phyloP scores from a whole-genome alignment of 2,329 filamentous ascomycete species.

The Xylaria sp. region DNA sequence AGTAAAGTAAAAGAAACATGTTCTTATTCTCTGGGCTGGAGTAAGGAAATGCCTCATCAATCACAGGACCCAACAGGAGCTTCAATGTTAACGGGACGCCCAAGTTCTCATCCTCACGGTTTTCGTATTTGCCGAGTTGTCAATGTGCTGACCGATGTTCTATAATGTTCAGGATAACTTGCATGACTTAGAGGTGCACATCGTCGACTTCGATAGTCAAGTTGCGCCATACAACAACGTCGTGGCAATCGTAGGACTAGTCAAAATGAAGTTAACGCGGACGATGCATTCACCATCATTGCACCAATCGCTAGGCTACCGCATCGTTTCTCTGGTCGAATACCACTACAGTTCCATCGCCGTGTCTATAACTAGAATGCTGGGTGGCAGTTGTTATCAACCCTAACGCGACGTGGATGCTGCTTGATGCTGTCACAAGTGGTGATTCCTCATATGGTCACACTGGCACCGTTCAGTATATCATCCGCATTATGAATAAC shows the following conservation, averaged over 20 bases:
- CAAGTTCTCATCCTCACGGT: slow-evolving; percentile 61
- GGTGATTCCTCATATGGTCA: slow-evolving; percentile 70
- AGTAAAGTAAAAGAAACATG: slow-evolving; percentile 38
- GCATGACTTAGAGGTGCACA: slow-evolving; percentile 61
- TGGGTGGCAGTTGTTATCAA: slow-evolving; percentile 72
- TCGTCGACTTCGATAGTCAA: slow-evolving; percentile 72
- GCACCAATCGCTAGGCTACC: slow-evolving; percentile 60
- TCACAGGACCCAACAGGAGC: background rate
- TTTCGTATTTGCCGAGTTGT: slow-evolving; percentile 66
- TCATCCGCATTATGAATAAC: slow-evolving; percentile 62
- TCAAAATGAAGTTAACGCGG: slow-evolving; percentile 58
- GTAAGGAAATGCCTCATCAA: slow-evolving; percentile 36
- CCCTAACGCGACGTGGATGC: slow-evolving; percentile 67
- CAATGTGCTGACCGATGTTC: slow-evolving; percentile 70
- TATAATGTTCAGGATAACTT: slow-evolving; percentile 61
- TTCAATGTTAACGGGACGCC: background rate
- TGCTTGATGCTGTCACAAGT: slow-evolving; percentile 63
- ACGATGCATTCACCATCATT: slow-evolving; percentile 53
- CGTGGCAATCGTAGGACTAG: slow-evolving; percentile 65
- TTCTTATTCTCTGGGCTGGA: slow-evolving; percentile 38
- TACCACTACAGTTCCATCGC: slow-evolving; percentile 66
- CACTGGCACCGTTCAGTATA: slow-evolving; percentile 64
- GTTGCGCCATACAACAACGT: slow-evolving; percentile 61
- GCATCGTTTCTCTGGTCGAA: slow-evolving; percentile 57
- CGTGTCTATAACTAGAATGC: slow-evolving; percentile 69